Percentiles rank a stretch among this genome's conserved stretches.
phyloP scores from a whole-genome alignment of 306 rosid genomes.

The Fragaria vesca region DNA sequence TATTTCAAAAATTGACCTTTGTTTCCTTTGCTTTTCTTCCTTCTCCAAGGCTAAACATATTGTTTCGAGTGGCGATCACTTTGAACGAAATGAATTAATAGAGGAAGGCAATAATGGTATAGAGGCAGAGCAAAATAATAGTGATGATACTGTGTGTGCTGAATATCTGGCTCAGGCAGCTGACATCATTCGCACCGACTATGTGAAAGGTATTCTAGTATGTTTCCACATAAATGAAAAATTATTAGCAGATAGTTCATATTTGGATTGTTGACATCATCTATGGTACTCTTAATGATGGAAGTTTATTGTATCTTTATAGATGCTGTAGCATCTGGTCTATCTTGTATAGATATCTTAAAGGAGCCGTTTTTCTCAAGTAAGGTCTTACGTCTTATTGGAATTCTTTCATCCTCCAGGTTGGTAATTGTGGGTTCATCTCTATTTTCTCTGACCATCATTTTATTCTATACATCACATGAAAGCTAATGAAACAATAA shows the following conservation, averaged over 20 bases:
- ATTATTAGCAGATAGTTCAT: neutral
- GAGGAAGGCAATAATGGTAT: slow-evolving; percentile 33
- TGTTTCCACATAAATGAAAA: neutral
- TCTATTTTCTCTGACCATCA: slow-evolving; percentile 17
- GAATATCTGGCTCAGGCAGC: slow-evolving; percentile 66
- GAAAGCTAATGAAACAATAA: neutral
- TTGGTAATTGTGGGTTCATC: slow-evolving; percentile 35
- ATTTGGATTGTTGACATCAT: slow-evolving; percentile 7
- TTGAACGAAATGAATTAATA: slow-evolving; percentile 67
- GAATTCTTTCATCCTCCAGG: slow-evolving; percentile 78
- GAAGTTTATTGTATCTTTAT: slow-evolving; percentile 25
- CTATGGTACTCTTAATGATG: slow-evolving; percentile 18
- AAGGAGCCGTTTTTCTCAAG: slow-evolving; percentile 77
- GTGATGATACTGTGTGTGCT: slow-evolving; percentile 52
- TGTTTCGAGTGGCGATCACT: slow-evolving; percentile 64
- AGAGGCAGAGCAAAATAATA: slow-evolving; percentile 60
- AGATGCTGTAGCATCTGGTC: slow-evolving; percentile 52
- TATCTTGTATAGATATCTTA: slow-evolving; percentile 48
- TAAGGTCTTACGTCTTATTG: slow-evolving; percentile 73
- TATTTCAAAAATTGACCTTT: slow-evolving; percentile 18
- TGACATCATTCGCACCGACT: slow-evolving; percentile 45
- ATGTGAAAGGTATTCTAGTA: slow-evolving; percentile 49
- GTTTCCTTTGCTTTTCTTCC: slow-evolving; percentile 20
- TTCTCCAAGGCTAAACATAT: slow-evolving; percentile 58
- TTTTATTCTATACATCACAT: neutral